A percentile compares a stretch with the other conserved stretches of the same genome.
These are phyloP conservation scores for Chalciporus sp. DNA, from an alignment of 1,284 basidiomycete species.

Conservation along the genomic window DNA sequence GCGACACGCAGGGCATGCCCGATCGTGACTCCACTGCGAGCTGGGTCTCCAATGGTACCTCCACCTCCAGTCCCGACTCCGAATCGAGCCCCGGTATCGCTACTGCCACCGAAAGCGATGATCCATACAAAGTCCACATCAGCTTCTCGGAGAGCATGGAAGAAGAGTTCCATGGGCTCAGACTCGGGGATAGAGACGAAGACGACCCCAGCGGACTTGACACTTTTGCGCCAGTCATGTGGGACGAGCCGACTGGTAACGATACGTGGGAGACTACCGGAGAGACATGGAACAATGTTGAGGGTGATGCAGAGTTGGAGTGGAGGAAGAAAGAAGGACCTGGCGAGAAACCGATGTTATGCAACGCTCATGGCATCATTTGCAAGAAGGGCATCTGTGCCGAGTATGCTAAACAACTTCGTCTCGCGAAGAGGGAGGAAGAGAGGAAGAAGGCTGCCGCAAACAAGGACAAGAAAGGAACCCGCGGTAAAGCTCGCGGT, in stretches of 20 bases:
- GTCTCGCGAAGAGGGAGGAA: constrained; percentile 30
- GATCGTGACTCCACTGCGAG: constrained; percentile 12
- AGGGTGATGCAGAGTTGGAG: constrained; percentile 21
- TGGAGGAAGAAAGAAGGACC: constrained; percentile 23
- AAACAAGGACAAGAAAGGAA: constrained; percentile 26
- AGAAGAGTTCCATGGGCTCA: constrained; percentile 31
- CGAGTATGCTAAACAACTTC: constrained; percentile 40
- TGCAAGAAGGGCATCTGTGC: constrained; percentile 50
- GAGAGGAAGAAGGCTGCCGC: constrained; percentile 20
- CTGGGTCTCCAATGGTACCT: constrained; percentile 28
- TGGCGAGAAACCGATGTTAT: constrained; percentile 26
- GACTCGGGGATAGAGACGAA: constrained; percentile 16
- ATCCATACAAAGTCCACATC: constrained; percentile 24
- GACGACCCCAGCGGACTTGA: constrained; percentile 24
- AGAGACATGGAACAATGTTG: constrained; percentile 7
- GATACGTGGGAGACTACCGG: constrained; percentile 14
- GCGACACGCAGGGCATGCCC: background rate
- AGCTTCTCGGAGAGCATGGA: constrained; percentile 30
- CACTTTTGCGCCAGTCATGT: constrained; percentile 26
- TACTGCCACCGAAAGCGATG: constrained; percentile 28
- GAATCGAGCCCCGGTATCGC: constrained; percentile 29
- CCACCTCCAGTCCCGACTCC: constrained; percentile 30
- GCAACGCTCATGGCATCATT: constrained; percentile 40
- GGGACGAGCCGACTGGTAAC: constrained; percentile 8
- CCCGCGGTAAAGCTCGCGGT: constrained; percentile 8